Evolutionary conservation across 2,329 filamentous ascomycete genomes (phyloP).

Genomic region (Trichoderma koningii): DNA sequence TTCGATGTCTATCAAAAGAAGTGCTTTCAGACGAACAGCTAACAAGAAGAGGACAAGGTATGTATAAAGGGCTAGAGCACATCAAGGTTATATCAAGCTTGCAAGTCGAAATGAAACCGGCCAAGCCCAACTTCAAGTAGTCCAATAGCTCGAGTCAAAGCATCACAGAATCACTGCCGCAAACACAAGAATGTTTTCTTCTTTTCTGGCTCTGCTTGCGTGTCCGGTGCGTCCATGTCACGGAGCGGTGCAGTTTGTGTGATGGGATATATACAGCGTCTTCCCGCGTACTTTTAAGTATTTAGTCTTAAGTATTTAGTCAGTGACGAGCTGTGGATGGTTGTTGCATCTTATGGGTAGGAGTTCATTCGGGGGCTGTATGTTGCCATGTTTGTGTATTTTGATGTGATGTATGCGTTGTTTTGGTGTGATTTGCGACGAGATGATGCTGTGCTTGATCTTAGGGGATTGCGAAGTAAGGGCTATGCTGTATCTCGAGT

Average conservation of each 20-base stretch:
- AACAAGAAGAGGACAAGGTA: neutral
- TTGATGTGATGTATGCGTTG: neutral
- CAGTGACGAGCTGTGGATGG: neutral
- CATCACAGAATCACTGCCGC: slow-evolving; percentile 17
- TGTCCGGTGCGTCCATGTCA: slow-evolving; percentile 6
- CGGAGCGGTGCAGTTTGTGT: neutral
- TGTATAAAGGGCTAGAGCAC: neutral
- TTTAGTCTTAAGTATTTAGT: neutral
- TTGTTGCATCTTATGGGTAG: neutral
- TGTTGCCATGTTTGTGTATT: neutral
- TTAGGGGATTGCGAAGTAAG: neutral
- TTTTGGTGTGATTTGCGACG: neutral
- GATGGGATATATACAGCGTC: neutral
- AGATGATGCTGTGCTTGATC: neutral
- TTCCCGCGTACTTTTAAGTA: neutral
- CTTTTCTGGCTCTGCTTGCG: neutral
- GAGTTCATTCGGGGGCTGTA: too few species aligned
- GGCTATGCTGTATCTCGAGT: neutral
- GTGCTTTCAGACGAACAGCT: neutral
- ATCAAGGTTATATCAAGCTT: neutral
- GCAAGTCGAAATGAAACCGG: neutral
- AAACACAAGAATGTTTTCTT: neutral
- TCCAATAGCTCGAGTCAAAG: slow-evolving; percentile 5
- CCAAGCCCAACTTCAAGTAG: slow-evolving; percentile 20
- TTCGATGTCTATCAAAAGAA: too few species aligned